These are phyloP conservation scores for Solanum medicagineum DNA, from an alignment of 257 asterid genomes.

Conservation along the genomic window DNA sequence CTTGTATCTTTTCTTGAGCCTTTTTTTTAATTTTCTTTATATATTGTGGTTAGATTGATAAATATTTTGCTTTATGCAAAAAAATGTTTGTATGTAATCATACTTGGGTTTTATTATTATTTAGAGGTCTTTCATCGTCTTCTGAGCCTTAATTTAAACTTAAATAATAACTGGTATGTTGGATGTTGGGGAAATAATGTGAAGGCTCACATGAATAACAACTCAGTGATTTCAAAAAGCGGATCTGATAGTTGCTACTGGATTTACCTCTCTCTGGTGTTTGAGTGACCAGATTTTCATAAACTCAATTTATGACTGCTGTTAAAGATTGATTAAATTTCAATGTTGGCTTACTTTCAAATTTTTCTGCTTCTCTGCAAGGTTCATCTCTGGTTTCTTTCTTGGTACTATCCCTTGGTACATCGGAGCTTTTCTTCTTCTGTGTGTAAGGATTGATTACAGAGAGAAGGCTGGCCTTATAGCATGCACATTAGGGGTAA, in stretches of 20 bases:
- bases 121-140: background rate
- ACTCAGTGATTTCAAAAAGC: background rate
- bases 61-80: background rate
- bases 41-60: background rate
- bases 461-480: conserved; percentile 90
- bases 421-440: conserved; percentile 64
- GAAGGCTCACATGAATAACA: background rate
- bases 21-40: background rate
- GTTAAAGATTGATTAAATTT: background rate
- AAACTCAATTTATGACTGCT: background rate
- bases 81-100: background rate
- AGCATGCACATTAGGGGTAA: conserved; percentile 82
- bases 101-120: background rate
- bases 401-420: conserved; percentile 93
- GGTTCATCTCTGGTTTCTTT: conserved; percentile 80
- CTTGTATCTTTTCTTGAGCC: background rate
- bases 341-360: background rate
- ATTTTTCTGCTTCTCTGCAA: conserved; percentile 9
- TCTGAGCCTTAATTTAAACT: background rate
- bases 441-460: conserved; percentile 76
- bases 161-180: background rate
- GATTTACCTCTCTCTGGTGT: background rate
- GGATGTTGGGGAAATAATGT: background rate
- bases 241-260: background rate
- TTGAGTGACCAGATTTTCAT: background rate